Evolutionary conservation across 352 stramenopile genomes (phyloP), one percentile per base, ranked within the genome.

Genomic region (Phytophthora gonapodyides): DNA sequence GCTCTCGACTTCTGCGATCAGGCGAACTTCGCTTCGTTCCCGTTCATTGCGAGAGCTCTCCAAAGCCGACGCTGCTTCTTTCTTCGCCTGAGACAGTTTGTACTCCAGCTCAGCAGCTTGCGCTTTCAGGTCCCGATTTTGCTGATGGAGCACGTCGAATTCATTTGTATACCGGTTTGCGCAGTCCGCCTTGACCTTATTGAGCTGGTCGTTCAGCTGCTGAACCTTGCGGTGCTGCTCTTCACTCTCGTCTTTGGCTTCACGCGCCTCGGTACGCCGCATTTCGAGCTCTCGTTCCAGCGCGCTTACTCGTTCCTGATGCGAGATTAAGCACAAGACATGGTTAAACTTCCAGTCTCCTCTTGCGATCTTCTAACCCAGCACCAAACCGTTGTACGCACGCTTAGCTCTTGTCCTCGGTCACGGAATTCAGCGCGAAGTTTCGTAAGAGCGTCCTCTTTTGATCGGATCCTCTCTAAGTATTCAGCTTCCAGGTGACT

Each of bases 141-240:
- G 76, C 33, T 77, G 61, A 43, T 84, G 76, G 6, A 89, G 42
- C 5, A 76, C 45, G 27, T 84, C 80, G 2, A 89, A 71, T 31
- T 89, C 80, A 31, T 52, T 75, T 7, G 72, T 75, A 19, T 85
- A 86, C 8, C 75, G 55, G 37, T 59, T 81, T 0, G 72, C 79
- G 55, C 74, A 87, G 42, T 88, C 80, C 6, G 76, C 68, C 30
- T 89, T 87, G n/a, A 89, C 82, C 56, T 90, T 90, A 45, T 80
- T 83, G 8, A 93, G 72, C 54, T 93, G 67, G n/a, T 91, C 75
- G 30, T 87, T 89, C 15, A 93, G 58, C 19, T 85, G 42, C 37
- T 88, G 74, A 8, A 84, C 77, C 42, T 87, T 85, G 9, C 72
- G 73, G 27, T 75, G 76, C 36, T 89, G 86, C 47, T 89, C 79